Evolutionary conservation across 2,329 filamentous ascomycete genomes (phyloP).

Genomic region (Sclerotinia borealis): DNA sequence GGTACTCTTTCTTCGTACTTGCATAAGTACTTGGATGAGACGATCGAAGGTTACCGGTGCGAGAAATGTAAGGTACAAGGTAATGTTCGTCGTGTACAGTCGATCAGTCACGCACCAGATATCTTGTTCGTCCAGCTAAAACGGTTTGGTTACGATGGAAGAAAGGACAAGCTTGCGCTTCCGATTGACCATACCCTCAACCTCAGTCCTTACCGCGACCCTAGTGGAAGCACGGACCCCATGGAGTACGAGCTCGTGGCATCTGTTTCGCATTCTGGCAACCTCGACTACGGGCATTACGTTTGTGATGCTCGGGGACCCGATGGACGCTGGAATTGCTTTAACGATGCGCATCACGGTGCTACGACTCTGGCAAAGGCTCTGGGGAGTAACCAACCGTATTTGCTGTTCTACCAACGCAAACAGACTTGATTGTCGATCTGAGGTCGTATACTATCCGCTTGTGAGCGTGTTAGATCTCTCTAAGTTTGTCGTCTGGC

Average conservation of each 20-base stretch:
- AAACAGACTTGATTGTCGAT: conserved; percentile 5
- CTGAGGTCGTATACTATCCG: background rate
- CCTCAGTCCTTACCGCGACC: conserved; percentile 22
- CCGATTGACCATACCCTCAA: conserved; percentile 22
- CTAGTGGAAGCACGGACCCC: conserved; percentile 3
- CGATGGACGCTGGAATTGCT: conserved; percentile 22
- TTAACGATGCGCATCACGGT: conserved; percentile 20
- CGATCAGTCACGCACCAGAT: conserved; percentile 25
- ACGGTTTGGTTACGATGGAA: conserved; percentile 22
- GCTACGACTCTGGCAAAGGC: conserved; percentile 23
- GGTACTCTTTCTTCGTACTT: conserved; percentile 24
- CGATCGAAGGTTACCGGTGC: conserved; percentile 26
- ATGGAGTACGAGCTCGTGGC: conserved; percentile 29
- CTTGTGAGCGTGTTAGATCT: background rate
- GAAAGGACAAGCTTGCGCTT: conserved; percentile 23
- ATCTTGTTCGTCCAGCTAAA: conserved; percentile 28
- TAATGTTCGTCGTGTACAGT: conserved; percentile 15
- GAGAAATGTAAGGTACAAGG: conserved; percentile 21
- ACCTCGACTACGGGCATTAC: conserved; percentile 22
- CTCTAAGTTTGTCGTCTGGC: background rate
- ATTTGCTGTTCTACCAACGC: conserved; percentile 12
- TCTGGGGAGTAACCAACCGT: conserved; percentile 5
- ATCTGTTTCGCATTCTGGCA: conserved; percentile 30
- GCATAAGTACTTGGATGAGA: conserved; percentile 21
- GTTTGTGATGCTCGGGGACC: conserved; percentile 20